These are phyloP conservation scores for Vitis rotundifolia DNA, from an alignment of 164 flowering plant species.

Conservation along the genomic window DNA sequence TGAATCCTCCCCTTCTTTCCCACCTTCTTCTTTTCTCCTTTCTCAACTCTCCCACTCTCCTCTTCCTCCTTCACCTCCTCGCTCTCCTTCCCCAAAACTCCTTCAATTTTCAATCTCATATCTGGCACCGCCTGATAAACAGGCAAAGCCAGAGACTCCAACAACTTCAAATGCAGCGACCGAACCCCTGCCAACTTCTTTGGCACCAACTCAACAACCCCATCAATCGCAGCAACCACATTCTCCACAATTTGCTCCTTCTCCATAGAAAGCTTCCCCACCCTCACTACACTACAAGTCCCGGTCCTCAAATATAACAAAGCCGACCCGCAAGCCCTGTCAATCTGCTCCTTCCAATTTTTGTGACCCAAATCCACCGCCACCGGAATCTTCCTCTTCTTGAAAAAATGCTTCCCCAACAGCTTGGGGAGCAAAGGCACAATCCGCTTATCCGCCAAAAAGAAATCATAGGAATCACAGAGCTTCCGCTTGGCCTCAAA, in stretches of 20 bases:
- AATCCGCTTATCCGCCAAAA: conserved; percentile 57
- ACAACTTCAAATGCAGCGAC: conserved; percentile 69
- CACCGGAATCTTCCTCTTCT: conserved; percentile 85
- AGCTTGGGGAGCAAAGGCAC: conserved; percentile 59
- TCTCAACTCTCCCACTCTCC: conserved; percentile 14
- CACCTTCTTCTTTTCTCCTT: conserved; percentile 29
- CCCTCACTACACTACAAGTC: conserved; percentile 67
- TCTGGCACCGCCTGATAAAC: conserved; percentile 75
- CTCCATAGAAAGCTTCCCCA: conserved; percentile 52
- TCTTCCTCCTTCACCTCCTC: conserved; percentile 8
- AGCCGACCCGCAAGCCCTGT: conserved; percentile 44
- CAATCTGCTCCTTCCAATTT: conserved; percentile 82
- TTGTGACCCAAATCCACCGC: conserved; percentile 59
- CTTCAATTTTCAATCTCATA: conserved; percentile 62
- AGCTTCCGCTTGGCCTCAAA: conserved; percentile 78
- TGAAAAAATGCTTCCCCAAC: conserved; percentile 79
- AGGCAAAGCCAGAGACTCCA: conserved; percentile 76
- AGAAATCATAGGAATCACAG: conserved; percentile 59
- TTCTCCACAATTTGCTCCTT: conserved; percentile 61
- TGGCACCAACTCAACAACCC: conserved; percentile 60
- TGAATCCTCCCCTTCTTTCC: conserved; percentile 58
- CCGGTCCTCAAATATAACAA: conserved; percentile 71
- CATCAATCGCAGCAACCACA: conserved; percentile 58
- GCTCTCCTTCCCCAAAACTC: conserved; percentile 26
- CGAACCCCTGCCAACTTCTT: conserved; percentile 69